Percentiles rank a stretch among this genome's conserved stretches.
phyloP scores from a whole-genome alignment of 2,329 filamentous ascomycete genomes.

The Fusarium duplospermum region DNA sequence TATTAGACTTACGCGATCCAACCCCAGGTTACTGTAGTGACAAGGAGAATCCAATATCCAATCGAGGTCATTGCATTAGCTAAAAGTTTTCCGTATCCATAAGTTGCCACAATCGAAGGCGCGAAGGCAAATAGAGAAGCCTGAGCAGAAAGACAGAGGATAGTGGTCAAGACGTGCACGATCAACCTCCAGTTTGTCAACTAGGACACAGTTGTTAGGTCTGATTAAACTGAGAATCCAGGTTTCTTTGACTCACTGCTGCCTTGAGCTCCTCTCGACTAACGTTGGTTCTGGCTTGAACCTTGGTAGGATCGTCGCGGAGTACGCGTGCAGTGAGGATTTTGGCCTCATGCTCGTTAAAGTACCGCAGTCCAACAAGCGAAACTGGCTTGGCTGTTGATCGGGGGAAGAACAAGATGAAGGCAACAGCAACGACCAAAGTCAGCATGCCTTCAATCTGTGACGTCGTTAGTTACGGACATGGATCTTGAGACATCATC shows the following conservation, averaged over 20 bases:
- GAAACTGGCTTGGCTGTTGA: not conserved
- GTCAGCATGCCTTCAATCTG: not conserved
- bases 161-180: not conserved
- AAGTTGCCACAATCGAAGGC: not conserved
- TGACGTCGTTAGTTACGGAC: not conserved
- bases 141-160: not conserved
- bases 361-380: not conserved
- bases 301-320: not conserved
- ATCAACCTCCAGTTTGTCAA: not conserved
- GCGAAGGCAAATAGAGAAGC: not conserved
- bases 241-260: not conserved
- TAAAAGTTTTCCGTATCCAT: not conserved
- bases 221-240: not conserved
- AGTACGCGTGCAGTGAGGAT: not conserved
- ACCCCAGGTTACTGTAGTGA: not conserved
- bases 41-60: not conserved
- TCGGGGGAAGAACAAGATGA: not conserved
- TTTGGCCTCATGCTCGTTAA: not conserved
- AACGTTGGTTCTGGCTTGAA: not conserved
- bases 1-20: not conserved
- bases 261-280: not conserved
- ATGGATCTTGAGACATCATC: not conserved
- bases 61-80: not conserved
- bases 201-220: not conserved
- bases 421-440: not conserved